Evolutionary conservation across 306 rosid genomes (phyloP).

Genomic region (Inga laurina): DNA sequence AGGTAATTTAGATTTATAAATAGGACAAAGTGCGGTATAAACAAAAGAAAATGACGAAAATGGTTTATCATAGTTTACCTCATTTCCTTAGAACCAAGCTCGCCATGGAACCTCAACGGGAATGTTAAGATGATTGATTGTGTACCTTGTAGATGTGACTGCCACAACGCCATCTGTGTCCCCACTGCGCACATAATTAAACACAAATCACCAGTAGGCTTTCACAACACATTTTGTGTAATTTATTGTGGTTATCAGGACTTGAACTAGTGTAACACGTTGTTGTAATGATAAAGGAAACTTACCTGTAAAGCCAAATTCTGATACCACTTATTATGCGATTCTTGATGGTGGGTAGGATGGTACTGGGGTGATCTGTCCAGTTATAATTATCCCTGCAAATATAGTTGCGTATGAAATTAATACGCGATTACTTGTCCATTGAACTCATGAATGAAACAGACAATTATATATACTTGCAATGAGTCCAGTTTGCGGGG

Average conservation of each 20-base stretch:
- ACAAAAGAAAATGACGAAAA: neutral
- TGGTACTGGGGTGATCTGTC: constrained; percentile 33
- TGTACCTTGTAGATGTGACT: constrained; percentile 53
- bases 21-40: neutral
- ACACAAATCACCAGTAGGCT: neutral
- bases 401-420: neutral
- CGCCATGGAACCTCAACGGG: constrained; percentile 43
- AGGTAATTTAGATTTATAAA: too few species aligned
- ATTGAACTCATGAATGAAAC: neutral
- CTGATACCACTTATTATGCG: constrained; percentile 19
- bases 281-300: neutral
- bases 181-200: constrained; percentile 29
- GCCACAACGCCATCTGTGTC: constrained; percentile 51
- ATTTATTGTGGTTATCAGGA: neutral
- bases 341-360: constrained; percentile 35
- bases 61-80: constrained; percentile 26
- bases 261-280: neutral
- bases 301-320: constrained; percentile 46
- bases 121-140: constrained; percentile 45
- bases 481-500: constrained; percentile 49
- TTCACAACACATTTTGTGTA: neutral
- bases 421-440: neutral
- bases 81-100: constrained; percentile 52
- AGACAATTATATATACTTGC: constrained; percentile 22
- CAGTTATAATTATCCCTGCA: constrained; percentile 30